phyloP scores from a whole-genome alignment of 345 rosid species.

The Eucalyptus regnans region DNA sequence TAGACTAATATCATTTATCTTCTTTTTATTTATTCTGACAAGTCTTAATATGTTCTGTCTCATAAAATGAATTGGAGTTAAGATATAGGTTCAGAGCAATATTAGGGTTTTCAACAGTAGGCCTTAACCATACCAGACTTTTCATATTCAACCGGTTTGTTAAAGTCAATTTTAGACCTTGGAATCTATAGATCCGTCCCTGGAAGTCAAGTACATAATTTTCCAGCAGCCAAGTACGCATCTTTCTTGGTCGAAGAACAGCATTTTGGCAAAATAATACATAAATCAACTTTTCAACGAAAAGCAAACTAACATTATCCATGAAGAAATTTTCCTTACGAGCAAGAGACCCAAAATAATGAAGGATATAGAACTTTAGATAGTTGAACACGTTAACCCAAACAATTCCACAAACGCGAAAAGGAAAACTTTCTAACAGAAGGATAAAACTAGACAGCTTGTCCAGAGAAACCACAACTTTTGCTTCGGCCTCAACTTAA shows the following conservation, averaged over 20 bases:
- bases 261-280: background rate
- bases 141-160: background rate
- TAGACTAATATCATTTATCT: background rate
- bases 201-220: background rate
- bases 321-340: background rate
- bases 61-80: background rate
- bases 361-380: background rate
- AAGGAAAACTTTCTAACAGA: background rate
- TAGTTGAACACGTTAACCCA: background rate
- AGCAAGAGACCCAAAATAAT: background rate
- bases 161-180: background rate
- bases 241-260: background rate
- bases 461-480: background rate
- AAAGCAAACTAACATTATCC: background rate
- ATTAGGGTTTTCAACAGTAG: background rate
- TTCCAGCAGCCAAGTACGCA: background rate
- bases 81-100: background rate
- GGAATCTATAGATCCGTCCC: background rate
- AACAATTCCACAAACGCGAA: background rate
- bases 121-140: background rate
- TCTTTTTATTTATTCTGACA: background rate
- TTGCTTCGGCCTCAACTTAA: background rate
- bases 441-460: background rate
- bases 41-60: background rate
- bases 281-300: background rate